A percentile compares a stretch with the other conserved stretches of the same genome.
Evolutionary conservation across 2,329 filamentous ascomycete genomes (phyloP).

Genomic region (Shiraia bambusicola): DNA sequence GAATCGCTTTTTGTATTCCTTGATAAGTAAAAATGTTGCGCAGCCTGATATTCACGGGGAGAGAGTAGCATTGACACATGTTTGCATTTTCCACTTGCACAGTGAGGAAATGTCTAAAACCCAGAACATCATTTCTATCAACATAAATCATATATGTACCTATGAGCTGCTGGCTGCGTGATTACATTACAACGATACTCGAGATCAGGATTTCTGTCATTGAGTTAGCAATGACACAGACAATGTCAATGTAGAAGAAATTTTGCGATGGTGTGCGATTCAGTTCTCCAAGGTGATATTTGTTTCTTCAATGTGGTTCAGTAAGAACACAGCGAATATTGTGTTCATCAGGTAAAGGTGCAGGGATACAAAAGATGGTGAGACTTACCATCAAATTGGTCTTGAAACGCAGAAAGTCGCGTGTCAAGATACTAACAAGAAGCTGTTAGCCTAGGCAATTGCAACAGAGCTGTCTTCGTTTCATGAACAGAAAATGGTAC

Average conservation of each 20-base stretch:
- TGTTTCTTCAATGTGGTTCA: slow-evolving; percentile 62
- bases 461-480: slow-evolving; percentile 10
- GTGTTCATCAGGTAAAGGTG: slow-evolving; percentile 57
- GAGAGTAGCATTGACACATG: too few relatives aligned
- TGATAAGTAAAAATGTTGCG: too few relatives aligned
- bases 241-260: neutral
- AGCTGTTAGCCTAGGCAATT: slow-evolving; percentile 26
- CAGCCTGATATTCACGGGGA: too few relatives aligned
- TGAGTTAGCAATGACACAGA: neutral
- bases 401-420: neutral
- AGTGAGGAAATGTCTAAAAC: too few relatives aligned
- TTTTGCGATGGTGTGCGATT: slow-evolving; percentile 27
- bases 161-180: too few relatives aligned
- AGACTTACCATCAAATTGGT: slow-evolving; percentile 18
- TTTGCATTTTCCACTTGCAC: too few relatives aligned
- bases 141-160: too few relatives aligned
- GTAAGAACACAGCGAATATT: slow-evolving; percentile 67
- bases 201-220: too few relatives aligned
- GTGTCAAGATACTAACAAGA: slow-evolving; percentile 9
- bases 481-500: slow-evolving; percentile 11
- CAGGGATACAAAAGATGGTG: slow-evolving; percentile 4
- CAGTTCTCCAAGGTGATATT: slow-evolving; percentile 67
- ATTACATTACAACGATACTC: too few relatives aligned
- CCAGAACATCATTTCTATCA: too few relatives aligned
- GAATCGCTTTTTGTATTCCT: too few relatives aligned